Evolutionary conservation across 768 basidiomycete species (phyloP).

Genomic region (Mycena capillaripes): DNA sequence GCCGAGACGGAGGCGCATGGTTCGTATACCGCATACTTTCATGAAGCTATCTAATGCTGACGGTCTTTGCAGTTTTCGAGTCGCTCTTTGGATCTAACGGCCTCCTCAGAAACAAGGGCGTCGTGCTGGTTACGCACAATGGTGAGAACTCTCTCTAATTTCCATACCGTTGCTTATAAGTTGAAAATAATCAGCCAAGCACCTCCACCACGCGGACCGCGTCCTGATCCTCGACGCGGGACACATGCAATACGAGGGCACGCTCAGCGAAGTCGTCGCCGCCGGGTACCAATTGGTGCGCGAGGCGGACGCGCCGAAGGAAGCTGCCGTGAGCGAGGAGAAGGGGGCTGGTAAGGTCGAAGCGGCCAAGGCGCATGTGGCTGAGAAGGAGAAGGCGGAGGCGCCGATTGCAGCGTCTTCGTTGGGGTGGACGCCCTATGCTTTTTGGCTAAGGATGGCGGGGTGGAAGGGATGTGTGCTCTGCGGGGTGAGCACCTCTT

Average conservation of each 20-base stretch:
- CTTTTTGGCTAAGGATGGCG: no score
- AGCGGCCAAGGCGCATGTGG: no score
- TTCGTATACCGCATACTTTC: background rate
- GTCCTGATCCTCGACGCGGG: conserved; percentile 75
- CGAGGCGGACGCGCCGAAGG: no score
- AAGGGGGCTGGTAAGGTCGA: no score
- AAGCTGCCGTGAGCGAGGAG: no score
- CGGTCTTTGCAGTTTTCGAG: background rate
- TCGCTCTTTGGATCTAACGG: conserved; percentile 43
- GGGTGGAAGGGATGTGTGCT: no score
- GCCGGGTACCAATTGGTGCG: no score
- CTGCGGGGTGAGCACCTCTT: no score
- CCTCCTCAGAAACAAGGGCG: background rate
- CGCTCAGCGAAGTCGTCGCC: conserved; percentile 26
- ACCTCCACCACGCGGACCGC: conserved; percentile 67
- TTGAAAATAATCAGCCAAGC: conserved; percentile 53
- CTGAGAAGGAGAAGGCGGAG: no score
- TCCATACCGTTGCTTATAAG: conserved; percentile 53
- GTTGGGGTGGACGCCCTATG: no score
- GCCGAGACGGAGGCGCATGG: conserved; percentile 65
- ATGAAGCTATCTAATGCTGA: background rate
- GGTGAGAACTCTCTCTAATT: background rate
- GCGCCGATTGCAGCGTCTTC: no score
- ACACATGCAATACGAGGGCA: conserved; percentile 67
- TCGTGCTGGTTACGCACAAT: conserved; percentile 4